Conservation (phyloP, 805 yeast species). For the Wickerhamomyces bovis region DNA sequence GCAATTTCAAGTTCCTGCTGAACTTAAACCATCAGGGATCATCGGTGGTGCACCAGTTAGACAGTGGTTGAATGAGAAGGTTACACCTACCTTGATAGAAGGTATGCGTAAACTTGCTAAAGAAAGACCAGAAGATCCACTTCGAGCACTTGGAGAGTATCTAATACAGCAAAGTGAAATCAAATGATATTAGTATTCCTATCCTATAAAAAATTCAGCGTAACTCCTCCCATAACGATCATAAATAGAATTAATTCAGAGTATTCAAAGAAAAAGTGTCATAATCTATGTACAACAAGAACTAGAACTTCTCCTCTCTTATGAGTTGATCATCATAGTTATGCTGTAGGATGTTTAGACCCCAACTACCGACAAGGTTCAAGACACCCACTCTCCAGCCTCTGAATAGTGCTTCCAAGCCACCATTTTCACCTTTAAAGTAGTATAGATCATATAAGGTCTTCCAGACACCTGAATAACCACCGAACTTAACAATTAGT, state of each 20-base stretch:
- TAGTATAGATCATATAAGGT: slow-evolving; percentile 43
- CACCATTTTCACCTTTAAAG: slow-evolving; percentile 36
- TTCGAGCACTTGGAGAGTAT: slow-evolving; percentile 47
- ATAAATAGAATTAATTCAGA: not conserved
- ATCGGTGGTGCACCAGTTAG: slow-evolving; percentile 72
- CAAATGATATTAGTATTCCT: not conserved
- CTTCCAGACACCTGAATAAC: slow-evolving; percentile 48
- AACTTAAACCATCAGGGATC: slow-evolving; percentile 35
- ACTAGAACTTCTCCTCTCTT: slow-evolving; percentile 36
- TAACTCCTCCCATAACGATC: not conserved
- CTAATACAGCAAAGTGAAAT: slow-evolving; percentile 34
- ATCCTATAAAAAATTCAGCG: not conserved
- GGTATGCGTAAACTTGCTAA: slow-evolving; percentile 33
- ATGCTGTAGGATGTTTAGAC: slow-evolving; percentile 53
- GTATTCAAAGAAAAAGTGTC: not conserved
- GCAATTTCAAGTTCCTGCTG: slow-evolving; percentile 16
- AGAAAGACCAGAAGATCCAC: slow-evolving; percentile 45
- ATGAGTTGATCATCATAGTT: slow-evolving; percentile 38
- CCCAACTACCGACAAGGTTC: slow-evolving; percentile 80
- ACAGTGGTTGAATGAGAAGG: slow-evolving; percentile 56
- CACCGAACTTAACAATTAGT: slow-evolving; percentile 54
- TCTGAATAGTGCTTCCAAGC: slow-evolving; percentile 56
- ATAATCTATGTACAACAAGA: slow-evolving; percentile 9
- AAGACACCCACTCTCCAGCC: slow-evolving; percentile 90
- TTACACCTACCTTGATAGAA: slow-evolving; percentile 56